Conservation (phyloP, 1,139 yeast species). For the Pichia sp. region DNA sequence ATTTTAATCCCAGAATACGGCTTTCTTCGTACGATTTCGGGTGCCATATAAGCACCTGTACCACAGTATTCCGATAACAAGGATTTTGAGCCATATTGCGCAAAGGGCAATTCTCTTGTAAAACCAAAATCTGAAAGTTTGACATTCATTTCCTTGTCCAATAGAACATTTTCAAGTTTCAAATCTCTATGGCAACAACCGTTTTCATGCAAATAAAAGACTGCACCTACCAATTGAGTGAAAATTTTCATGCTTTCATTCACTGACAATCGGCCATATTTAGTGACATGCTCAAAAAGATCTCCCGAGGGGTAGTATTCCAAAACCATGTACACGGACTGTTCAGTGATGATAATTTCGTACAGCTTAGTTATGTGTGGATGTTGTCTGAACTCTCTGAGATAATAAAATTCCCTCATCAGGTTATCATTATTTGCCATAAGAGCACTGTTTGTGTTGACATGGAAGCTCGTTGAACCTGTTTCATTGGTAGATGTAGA, state of each 20-base stretch:
- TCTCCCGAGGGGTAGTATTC: constrained; percentile 93
- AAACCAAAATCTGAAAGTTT: constrained; percentile 92
- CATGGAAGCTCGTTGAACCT: background rate
- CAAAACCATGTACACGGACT: constrained; percentile 74
- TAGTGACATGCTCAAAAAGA: constrained; percentile 63
- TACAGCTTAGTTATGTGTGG: constrained; percentile 79
- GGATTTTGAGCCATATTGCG: constrained; percentile 20
- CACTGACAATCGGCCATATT: constrained; percentile 42
- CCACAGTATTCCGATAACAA: constrained; percentile 80
- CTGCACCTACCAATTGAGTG: constrained; percentile 75
- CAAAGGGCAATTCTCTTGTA: constrained; percentile 56
- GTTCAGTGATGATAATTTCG: constrained; percentile 78
- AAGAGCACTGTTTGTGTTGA: background rate
- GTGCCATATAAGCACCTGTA: constrained; percentile 95
- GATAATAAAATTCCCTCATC: constrained; percentile 89
- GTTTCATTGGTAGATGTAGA: background rate
- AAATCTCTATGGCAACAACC: constrained; percentile 87
- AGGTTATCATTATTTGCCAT: constrained; percentile 57
- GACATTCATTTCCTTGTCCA: constrained; percentile 62
- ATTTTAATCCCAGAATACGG: constrained; percentile 76
- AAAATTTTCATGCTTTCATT: constrained; percentile 55
- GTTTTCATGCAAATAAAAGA: constrained; percentile 73
- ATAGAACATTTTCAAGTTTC: constrained; percentile 74
- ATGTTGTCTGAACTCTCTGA: constrained; percentile 65
- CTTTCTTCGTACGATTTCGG: constrained; percentile 64